Base-by-base conservation (phyloP, 2,329 filamentous ascomycete species). In the Colletotrichum shisoi region DNA sequence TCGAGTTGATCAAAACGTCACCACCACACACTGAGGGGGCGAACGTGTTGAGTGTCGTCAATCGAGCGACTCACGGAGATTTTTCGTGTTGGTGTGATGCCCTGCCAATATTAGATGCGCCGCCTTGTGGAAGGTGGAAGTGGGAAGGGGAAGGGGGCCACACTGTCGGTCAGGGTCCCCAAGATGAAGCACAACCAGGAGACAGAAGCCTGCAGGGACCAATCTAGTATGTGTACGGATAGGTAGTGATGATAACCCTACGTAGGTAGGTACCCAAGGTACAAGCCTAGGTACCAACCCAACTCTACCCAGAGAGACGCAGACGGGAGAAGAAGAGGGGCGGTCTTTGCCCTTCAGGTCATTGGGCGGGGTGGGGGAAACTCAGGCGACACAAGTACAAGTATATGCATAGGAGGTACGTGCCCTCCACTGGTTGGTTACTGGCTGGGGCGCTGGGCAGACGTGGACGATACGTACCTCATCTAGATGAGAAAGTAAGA, bases 61-160 rank as follows among this genome's bases (percentile, higher is more conserved):
- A 63, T 58, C 59, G n/a, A 53, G 44, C 63, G 31, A 57, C 31
- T 63, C 59, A 49, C 59, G 63, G 52, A 63, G 46, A 63, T 45
- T 61, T 52, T n/a, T 53, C 48, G 51, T 48, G 27, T 48, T 37
- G 51, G 44, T 44, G 27, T 34, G 19, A 46, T 48, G n/a, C 51
- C 59, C n/a, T 48, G 49, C 49, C 59, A 62, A 37, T 56, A 46
- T 39, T 31, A 51, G 39, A 24, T 34, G 49, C 37, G 34, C 24
- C 31, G 40, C 42, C 44, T 49, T n/a, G 51, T 40, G 59, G 24
- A 19, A 57, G 19, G 31, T 34, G 31, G 8, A 34, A 34, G 31
- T 34, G 51, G 37, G 24, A 39, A 13, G 37, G 7, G 21, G n/a
- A 40, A 24, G 21, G 27, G 39, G 37, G 39, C 15, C 15, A 17